phyloP scores from a whole-genome alignment of 202 grass and related monocot species.

The Schoenoplectus triqueter region DNA sequence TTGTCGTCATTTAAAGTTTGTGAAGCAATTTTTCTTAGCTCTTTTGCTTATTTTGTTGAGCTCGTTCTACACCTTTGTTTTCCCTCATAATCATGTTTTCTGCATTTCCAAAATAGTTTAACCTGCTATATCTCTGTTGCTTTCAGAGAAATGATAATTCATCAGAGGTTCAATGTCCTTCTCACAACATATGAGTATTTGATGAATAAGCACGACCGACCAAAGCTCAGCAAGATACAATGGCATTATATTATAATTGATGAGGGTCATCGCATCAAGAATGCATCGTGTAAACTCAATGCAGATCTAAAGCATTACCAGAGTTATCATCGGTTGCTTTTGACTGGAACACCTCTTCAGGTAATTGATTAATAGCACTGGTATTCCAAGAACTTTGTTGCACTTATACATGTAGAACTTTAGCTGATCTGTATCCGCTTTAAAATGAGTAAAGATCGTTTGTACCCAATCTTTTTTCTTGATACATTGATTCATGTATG shows the following conservation, averaged over 20 bases:
- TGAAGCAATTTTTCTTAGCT: conserved; percentile 1
- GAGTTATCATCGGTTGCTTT: conserved; percentile 84
- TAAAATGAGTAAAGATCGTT: neutral
- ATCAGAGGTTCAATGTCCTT: conserved; percentile 99
- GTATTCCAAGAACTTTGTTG: neutral
- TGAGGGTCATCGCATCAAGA: conserved; percentile 99
- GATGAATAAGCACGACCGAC: conserved; percentile 99
- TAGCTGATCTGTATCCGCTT: conserved; percentile 24
- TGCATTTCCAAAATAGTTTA: conserved; percentile 21
- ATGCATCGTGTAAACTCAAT: conserved; percentile 99
- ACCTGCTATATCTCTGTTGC: conserved; percentile 41
- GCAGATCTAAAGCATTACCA: conserved; percentile 95
- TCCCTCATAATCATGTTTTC: neutral
- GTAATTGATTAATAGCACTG: conserved; percentile 39
- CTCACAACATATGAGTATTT: conserved; percentile 97
- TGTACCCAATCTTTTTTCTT: conserved; percentile 18
- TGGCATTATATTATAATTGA: conserved; percentile 99
- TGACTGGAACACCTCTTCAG: conserved; percentile 98
- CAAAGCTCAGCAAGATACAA: conserved; percentile 98
- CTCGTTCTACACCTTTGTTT: neutral
- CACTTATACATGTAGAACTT: conserved; percentile 26
- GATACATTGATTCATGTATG: neutral
- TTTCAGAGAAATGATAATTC: conserved; percentile 96
- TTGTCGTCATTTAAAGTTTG: neutral
- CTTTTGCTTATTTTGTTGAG: neutral